These are phyloP conservation scores for Pseudofabraea citricarpa DNA, from an alignment of 2,329 filamentous ascomycete species.

Conservation along the genomic window DNA sequence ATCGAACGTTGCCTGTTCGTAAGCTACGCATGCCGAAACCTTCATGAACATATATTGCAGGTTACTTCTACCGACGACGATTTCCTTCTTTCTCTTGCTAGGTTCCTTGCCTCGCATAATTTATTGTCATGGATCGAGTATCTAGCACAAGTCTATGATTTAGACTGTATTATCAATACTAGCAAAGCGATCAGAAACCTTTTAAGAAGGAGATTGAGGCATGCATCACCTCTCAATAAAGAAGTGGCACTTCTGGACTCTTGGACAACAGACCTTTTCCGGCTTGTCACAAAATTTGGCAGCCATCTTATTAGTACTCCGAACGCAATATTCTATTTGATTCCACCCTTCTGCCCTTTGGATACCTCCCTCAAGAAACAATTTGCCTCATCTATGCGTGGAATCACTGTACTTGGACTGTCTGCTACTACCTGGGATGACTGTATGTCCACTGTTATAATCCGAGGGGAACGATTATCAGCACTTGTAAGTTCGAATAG, in stretches of 20 bases:
- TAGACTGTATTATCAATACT: slow-evolving; percentile 16
- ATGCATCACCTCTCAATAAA: too few relatives aligned
- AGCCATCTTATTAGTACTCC: slow-evolving; percentile 22
- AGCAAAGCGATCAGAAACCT: slow-evolving; percentile 20
- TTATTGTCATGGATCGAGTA: slow-evolving; percentile 26
- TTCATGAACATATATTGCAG: slow-evolving; percentile 20
- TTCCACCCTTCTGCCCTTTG: slow-evolving; percentile 31
- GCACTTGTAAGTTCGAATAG: slow-evolving; percentile 11
- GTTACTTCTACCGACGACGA: slow-evolving; percentile 11
- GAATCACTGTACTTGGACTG: slow-evolving; percentile 18
- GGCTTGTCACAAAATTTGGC: slow-evolving; percentile 29
- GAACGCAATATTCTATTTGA: slow-evolving; percentile 28
- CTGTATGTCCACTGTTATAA: slow-evolving; percentile 15
- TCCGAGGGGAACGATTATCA: slow-evolving; percentile 4
- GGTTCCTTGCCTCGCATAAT: slow-evolving; percentile 20
- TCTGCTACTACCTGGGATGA: slow-evolving; percentile 23
- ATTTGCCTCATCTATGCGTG: slow-evolving; percentile 11
- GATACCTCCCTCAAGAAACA: slow-evolving; percentile 13
- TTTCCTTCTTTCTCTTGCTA: slow-evolving; percentile 15
- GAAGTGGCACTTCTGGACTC: slow-evolving; percentile 19
- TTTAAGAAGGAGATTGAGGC: slow-evolving; percentile 13
- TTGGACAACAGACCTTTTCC: slow-evolving; percentile 29
- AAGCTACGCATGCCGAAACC: slow-evolving; percentile 20
- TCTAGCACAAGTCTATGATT: slow-evolving; percentile 14
- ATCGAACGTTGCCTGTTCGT: slow-evolving; percentile 7